These are phyloP conservation scores for Trichomonas tenax DNA, from an alignment of 208 protist species.

Conservation along the genomic window DNA sequence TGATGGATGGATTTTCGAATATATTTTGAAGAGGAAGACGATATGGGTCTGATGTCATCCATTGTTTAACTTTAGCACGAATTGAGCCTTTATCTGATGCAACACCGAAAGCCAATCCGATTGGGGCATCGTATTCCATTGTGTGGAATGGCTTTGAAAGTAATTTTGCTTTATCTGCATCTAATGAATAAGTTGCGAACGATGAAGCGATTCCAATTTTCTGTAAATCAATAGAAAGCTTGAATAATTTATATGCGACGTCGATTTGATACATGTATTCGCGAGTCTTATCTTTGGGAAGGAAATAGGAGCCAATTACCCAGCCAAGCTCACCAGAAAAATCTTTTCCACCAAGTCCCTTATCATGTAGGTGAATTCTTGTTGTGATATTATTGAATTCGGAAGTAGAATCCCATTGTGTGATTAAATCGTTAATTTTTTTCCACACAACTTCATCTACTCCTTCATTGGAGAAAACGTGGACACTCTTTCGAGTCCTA, in stretches of 20 bases:
- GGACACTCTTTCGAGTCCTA: neutral
- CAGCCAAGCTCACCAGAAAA: neutral
- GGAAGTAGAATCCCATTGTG: neutral
- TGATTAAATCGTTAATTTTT: neutral
- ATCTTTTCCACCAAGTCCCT: neutral
- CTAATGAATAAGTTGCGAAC: neutral
- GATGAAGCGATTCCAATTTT: neutral
- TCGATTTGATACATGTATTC: neutral
- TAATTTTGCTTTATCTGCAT: neutral
- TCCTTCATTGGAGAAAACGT: neutral
- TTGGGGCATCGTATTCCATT: neutral
- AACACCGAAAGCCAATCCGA: neutral
- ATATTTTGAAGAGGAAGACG: neutral
- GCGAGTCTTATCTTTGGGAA: neutral
- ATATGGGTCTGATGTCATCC: neutral
- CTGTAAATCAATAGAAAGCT: neutral
- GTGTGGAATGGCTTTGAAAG: neutral
- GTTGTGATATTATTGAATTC: neutral
- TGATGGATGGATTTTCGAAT: neutral
- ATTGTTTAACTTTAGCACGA: neutral
- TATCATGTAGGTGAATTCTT: neutral
- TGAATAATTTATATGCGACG: neutral
- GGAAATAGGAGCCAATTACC: neutral
- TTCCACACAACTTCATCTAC: neutral
- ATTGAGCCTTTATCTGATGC: neutral